Evolutionary conservation across 2,329 filamentous ascomycete genomes (phyloP), one percentile per base, ranked within the genome.

Genomic region (Clonostachys sp.): DNA sequence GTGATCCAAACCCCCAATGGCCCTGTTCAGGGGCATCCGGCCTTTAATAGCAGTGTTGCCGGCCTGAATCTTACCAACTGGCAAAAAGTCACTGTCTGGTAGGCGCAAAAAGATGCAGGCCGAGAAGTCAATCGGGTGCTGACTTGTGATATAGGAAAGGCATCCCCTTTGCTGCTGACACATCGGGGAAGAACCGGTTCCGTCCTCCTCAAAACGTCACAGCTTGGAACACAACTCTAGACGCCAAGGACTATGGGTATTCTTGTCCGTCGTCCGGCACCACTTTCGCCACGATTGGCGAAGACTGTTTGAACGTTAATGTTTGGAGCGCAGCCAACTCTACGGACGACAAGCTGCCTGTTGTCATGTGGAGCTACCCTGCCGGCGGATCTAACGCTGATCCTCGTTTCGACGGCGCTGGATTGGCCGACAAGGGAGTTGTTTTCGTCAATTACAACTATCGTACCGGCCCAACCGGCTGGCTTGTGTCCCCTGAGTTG

Each of bases 391-490:
- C 64, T 60, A 63, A 61, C 1, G 48, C 50, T 6, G 66, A 67
- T 20, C 72, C 71, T 7, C 18, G 18, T 20, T 20, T 20, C 18
- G 18, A 20, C 18, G 18, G 18, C 18, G 18, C 18, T 20, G 18
- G 18, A 20, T 6, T 36, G 18, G 18, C 18, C 18, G 18, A 20
- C 18, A 20, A 20, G 5, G 18, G 18, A 4, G 58, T 74, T 30
- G 62, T 76, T 16, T 66, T 68, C 6, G 67, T 74, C 2, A 59
- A 64, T 12, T 57, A 74, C 20, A 72, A 75, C 50, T 74, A 75
- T 40, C 47, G 51, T 13, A 33, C 50, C 3, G 51, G 51, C 7
- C 45, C 47, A 6, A 51, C 48, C 42, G 51, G 50, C 4, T 53
- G 48, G 34, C 44, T 51, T 12, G 12, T 75, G 77, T 0, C 79